These are phyloP conservation scores for Penicillium tannophilum DNA, from an alignment of 495 filamentous ascomycete species.

Conservation along the genomic window DNA sequence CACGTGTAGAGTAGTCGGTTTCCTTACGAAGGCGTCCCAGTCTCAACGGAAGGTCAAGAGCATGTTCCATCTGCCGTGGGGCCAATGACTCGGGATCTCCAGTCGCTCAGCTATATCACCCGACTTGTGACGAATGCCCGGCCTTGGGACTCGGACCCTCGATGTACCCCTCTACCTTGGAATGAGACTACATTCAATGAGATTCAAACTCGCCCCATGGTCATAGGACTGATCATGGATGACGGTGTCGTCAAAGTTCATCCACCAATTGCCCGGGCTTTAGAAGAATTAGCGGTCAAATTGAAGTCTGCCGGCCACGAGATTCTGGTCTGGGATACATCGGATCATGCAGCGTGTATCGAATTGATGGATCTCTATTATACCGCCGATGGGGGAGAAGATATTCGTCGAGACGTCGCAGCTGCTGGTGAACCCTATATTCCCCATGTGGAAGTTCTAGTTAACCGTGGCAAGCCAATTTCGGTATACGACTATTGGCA, in stretches of 20 bases:
- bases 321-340: slow-evolving; percentile 48
- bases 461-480: slow-evolving; percentile 52
- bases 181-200: slow-evolving; percentile 40
- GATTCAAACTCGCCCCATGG: slow-evolving; percentile 42
- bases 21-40: slow-evolving; percentile 49
- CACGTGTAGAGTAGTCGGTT: slow-evolving; percentile 42
- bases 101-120: slow-evolving; percentile 42
- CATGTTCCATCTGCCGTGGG: slow-evolving; percentile 55
- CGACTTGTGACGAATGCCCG: slow-evolving; percentile 38
- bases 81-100: slow-evolving; percentile 50
- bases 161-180: slow-evolving; percentile 51
- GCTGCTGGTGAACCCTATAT: slow-evolving; percentile 55
- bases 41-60: slow-evolving; percentile 56
- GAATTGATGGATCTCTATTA: slow-evolving; percentile 54
- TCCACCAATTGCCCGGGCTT: slow-evolving; percentile 48
- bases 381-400: slow-evolving; percentile 57
- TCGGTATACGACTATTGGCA: slow-evolving; percentile 60
- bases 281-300: slow-evolving; percentile 37
- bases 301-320: slow-evolving; percentile 49
- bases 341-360: slow-evolving; percentile 46
- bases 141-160: slow-evolving; percentile 51
- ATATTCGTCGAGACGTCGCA: slow-evolving; percentile 50
- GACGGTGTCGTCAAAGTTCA: slow-evolving; percentile 54
- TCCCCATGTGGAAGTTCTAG: slow-evolving; percentile 48
- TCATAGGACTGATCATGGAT: slow-evolving; percentile 51